phyloP scores from a whole-genome alignment of 164 flowering plant species.

The Brasenia schreberi region DNA sequence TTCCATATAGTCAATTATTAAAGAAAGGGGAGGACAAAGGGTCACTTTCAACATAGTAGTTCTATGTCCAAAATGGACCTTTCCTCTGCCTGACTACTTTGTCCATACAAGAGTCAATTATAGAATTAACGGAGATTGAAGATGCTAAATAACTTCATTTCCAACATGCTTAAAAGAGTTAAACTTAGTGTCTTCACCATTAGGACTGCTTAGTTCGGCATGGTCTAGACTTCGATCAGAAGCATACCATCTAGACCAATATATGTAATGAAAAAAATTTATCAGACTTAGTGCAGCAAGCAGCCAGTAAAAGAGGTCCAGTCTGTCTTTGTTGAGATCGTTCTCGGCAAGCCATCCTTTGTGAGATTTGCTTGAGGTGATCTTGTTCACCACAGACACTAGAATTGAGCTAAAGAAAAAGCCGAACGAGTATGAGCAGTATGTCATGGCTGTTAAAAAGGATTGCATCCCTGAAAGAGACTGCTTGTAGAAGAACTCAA shows the following conservation, averaged over 20 bases:
- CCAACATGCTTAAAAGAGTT: slow-evolving; percentile 20
- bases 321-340: slow-evolving; percentile 51
- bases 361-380: slow-evolving; percentile 21
- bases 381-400: slow-evolving; percentile 47
- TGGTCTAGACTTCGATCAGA: slow-evolving; percentile 19
- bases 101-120: slow-evolving; percentile 7
- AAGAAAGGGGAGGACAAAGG: slow-evolving; percentile 1
- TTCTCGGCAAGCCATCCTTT: slow-evolving; percentile 54
- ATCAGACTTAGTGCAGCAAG: slow-evolving; percentile 44
- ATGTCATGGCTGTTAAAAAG: slow-evolving; percentile 59
- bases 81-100: not conserved
- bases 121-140: not conserved
- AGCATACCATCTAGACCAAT: slow-evolving; percentile 58
- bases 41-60: slow-evolving; percentile 8
- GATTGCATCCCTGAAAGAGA: slow-evolving; percentile 53
- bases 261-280: slow-evolving; percentile 54
- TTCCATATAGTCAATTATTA: slow-evolving; percentile 9
- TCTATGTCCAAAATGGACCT: slow-evolving; percentile 1
- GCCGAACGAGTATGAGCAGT: slow-evolving; percentile 63
- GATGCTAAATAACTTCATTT: slow-evolving; percentile 5
- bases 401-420: slow-evolving; percentile 52
- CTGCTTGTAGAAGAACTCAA: slow-evolving; percentile 64
- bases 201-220: slow-evolving; percentile 13
- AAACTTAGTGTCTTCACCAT: slow-evolving; percentile 9
- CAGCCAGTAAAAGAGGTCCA: slow-evolving; percentile 67